A percentile compares a stretch with the other conserved stretches of the same genome.
Conservation (phyloP, 2,329 filamentous ascomycete genomes). For the Ilyonectria destructans region DNA sequence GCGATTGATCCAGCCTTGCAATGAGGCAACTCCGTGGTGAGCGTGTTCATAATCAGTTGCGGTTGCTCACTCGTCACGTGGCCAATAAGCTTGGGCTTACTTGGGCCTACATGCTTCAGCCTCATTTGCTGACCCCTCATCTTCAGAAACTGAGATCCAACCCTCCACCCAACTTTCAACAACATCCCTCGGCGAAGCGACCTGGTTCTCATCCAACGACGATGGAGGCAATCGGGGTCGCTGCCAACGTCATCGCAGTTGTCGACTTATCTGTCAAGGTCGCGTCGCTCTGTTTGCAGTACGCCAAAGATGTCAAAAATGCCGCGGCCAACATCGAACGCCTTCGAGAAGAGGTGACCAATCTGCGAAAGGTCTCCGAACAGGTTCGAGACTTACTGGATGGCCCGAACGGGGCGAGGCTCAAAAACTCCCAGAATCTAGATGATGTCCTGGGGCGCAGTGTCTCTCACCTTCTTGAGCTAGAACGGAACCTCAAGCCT, state of each 20-base stretch:
- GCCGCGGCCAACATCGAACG: background rate
- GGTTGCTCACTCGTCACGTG: background rate
- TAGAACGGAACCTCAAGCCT: background rate
- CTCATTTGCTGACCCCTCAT: background rate
- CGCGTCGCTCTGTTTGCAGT: background rate
- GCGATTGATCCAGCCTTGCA: too few relatives aligned
- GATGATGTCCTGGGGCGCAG: background rate
- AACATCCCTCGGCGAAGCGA: background rate
- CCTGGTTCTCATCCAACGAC: background rate
- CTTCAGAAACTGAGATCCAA: background rate
- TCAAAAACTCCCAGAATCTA: too few relatives aligned
- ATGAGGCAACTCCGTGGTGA: too few relatives aligned
- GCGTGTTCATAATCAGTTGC: too few relatives aligned
- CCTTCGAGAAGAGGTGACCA: background rate
- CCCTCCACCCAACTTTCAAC: background rate
- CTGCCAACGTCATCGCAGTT: background rate
- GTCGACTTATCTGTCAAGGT: conserved; percentile 7
- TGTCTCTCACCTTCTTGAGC: background rate
- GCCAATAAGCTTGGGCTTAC: background rate
- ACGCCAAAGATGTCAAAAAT: conserved; percentile 9
- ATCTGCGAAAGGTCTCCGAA: background rate
- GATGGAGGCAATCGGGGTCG: conserved; percentile 6
- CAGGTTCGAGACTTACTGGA: background rate
- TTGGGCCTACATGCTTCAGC: background rate
- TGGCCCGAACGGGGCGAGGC: background rate